phyloP scores from a whole-genome alignment of 306 rosid species.

The Quercus glauca region DNA sequence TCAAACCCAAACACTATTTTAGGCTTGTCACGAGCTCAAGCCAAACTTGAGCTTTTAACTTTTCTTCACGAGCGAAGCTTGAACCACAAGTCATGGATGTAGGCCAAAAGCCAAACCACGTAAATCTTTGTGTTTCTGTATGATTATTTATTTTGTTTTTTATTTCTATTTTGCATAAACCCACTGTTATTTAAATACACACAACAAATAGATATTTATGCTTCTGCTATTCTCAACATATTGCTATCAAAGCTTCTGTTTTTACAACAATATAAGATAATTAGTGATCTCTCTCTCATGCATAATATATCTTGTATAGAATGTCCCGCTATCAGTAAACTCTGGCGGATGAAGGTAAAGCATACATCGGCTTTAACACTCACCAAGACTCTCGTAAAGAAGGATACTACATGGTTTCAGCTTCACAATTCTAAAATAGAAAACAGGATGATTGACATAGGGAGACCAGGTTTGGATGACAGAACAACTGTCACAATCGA shows the following conservation, averaged over 20 bases:
- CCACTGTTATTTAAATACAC: too few species aligned
- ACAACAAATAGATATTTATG: too few species aligned
- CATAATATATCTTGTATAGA: not conserved
- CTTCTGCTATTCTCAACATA: too few species aligned
- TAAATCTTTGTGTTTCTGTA: rapidly evolving
- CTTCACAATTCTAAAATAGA: not conserved
- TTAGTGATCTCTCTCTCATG: not conserved
- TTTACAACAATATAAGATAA: too few species aligned
- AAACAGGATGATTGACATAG: not conserved
- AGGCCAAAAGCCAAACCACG: rapidly evolving
- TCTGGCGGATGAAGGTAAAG: not conserved
- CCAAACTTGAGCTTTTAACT: too few species aligned
- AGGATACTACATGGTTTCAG: not conserved
- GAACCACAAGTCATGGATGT: too few species aligned
- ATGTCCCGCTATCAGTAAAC: not conserved
- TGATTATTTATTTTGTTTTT: too few species aligned
- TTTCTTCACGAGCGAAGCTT: too few species aligned
- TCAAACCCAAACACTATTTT: too few species aligned
- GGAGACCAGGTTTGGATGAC: not conserved
- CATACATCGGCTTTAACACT: not conserved
- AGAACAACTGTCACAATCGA: not conserved
- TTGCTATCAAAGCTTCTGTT: too few species aligned
- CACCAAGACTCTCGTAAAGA: not conserved
- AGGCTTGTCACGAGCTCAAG: too few species aligned
- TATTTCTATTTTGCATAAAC: too few species aligned